A percentile compares a stretch with the other conserved stretches of the same genome.
phyloP scores from a whole-genome alignment of 1,284 basidiomycete genomes.

The Heterobasidion annosum region DNA sequence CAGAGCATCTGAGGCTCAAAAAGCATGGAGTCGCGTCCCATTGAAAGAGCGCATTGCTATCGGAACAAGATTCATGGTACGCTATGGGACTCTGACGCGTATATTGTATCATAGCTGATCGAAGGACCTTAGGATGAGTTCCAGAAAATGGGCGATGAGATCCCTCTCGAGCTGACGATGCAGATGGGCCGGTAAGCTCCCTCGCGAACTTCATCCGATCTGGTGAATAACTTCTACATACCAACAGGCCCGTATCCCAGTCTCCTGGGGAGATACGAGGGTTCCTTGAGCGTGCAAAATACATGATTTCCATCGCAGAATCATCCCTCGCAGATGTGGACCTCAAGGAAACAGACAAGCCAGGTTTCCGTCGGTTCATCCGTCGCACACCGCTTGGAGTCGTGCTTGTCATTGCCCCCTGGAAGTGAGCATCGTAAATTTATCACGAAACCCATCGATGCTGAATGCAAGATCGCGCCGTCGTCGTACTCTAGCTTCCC shows the following conservation, averaged over 20 bases:
- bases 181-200: slow-evolving; percentile 69
- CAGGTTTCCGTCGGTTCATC: slow-evolving; percentile 79
- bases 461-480: background rate
- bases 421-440: slow-evolving; percentile 59
- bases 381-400: slow-evolving; percentile 80
- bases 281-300: slow-evolving; percentile 72
- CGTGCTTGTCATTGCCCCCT: slow-evolving; percentile 81
- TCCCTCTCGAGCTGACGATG: slow-evolving; percentile 67
- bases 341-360: slow-evolving; percentile 69
- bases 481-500: slow-evolving; percentile 54
- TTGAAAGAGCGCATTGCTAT: slow-evolving; percentile 68
- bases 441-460: background rate
- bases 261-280: slow-evolving; percentile 75
- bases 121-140: slow-evolving; percentile 57
- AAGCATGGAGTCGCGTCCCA: slow-evolving; percentile 60
- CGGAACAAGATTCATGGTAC: slow-evolving; percentile 70
- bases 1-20: slow-evolving; percentile 59
- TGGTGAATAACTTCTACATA: background rate
- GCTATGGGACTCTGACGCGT: slow-evolving; percentile 8
- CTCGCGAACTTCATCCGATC: background rate
- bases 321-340: slow-evolving; percentile 69
- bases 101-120: background rate
- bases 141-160: slow-evolving; percentile 55
- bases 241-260: slow-evolving; percentile 66
- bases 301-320: slow-evolving; percentile 82